A percentile compares a stretch with the other conserved stretches of the same genome.
phyloP scores from a whole-genome alignment of 768 basidiomycete genomes.

The Nevesoporus exiguus region DNA sequence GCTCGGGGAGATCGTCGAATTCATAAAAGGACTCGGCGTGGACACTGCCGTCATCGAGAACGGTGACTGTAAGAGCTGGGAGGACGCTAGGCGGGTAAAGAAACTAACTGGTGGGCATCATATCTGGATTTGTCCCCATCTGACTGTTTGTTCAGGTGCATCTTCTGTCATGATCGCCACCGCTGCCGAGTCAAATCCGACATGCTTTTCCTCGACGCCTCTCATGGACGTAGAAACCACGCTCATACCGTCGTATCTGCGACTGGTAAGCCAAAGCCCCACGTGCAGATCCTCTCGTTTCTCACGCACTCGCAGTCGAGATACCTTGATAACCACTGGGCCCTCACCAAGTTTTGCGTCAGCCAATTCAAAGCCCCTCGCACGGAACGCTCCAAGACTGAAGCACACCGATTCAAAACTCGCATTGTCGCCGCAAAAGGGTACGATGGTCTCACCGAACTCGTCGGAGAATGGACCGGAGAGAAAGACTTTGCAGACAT shows the following conservation, averaged over 20 bases:
- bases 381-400: slow-evolving; percentile 51
- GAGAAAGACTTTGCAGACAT: slow-evolving; percentile 60
- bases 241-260: slow-evolving; percentile 70
- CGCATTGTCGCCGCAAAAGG: slow-evolving; percentile 57
- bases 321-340: slow-evolving; percentile 77
- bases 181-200: slow-evolving; percentile 89
- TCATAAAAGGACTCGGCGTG: slow-evolving; percentile 68
- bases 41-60: slow-evolving; percentile 91
- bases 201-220: slow-evolving; percentile 73
- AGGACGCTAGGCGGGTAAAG: slow-evolving; percentile 75
- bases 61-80: slow-evolving; percentile 81
- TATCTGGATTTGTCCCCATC: background rate
- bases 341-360: slow-evolving; percentile 85
- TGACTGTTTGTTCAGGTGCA: slow-evolving; percentile 47
- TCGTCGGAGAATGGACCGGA: slow-evolving; percentile 56
- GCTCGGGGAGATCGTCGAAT: slow-evolving; percentile 80
- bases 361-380: slow-evolving; percentile 75
- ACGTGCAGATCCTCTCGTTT: background rate
- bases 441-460: slow-evolving; percentile 50
- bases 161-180: slow-evolving; percentile 96
- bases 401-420: slow-evolving; percentile 54
- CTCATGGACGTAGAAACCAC: slow-evolving; percentile 65
- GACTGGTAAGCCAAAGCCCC: slow-evolving; percentile 47
- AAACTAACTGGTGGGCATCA: slow-evolving; percentile 61
- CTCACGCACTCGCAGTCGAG: slow-evolving; percentile 45